These are phyloP conservation scores for Actinidia arguta DNA, from an alignment of 179 eudicot species.

Conservation along the genomic window DNA sequence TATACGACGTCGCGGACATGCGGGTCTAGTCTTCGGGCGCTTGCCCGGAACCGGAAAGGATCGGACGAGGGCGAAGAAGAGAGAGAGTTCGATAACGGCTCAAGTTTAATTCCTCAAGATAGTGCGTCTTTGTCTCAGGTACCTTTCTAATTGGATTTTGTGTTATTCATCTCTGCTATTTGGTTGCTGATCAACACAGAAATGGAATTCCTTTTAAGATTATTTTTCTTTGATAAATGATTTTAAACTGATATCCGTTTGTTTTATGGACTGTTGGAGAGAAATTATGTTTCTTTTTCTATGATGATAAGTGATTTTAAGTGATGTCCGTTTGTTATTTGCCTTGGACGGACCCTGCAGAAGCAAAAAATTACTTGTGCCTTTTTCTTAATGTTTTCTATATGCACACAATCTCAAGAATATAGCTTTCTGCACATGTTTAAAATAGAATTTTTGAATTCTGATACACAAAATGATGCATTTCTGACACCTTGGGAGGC, in stretches of 20 bases:
- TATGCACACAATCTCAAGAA: background rate
- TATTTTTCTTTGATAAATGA: background rate
- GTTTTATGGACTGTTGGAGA: background rate
- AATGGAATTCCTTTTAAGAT: background rate
- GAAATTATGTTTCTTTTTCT: background rate
- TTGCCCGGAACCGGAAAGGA: conserved; percentile 44
- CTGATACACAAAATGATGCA: background rate
- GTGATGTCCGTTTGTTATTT: too few species aligned
- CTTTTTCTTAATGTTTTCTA: background rate
- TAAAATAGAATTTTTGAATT: background rate
- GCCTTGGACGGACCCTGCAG: too few species aligned
- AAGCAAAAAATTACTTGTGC: background rate
- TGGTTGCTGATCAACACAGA: background rate
- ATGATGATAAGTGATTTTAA: too few species aligned
- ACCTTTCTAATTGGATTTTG: background rate
- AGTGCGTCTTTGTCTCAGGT: conserved; percentile 50
- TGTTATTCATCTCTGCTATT: background rate
- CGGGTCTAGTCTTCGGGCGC: conserved; percentile 48
- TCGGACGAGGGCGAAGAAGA: conserved; percentile 49
- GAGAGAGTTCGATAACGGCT: conserved; percentile 27
- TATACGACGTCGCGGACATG: conserved; percentile 22
- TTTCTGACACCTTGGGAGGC: background rate
- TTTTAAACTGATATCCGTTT: background rate
- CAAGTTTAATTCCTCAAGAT: conserved; percentile 40
- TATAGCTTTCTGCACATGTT: background rate